Evolutionary conservation across 2,329 filamentous ascomycete genomes (phyloP).

Genomic region (Curvularia sp.): DNA sequence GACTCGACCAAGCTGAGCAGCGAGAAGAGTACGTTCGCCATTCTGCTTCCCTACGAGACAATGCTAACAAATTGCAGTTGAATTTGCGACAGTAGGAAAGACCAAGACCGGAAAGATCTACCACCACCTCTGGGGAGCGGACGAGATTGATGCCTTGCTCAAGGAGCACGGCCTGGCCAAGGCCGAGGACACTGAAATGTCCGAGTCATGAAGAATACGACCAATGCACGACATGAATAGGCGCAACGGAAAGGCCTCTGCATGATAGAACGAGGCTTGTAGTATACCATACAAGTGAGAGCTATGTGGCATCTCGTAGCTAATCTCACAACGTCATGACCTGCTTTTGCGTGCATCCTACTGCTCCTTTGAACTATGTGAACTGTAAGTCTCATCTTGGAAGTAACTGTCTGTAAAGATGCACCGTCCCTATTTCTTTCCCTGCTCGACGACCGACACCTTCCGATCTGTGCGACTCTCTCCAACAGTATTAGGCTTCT

Average conservation of each 20-base stretch:
- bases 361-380: background rate
- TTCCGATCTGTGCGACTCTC: background rate
- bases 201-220: constrained; percentile 42
- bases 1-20: constrained; percentile 98
- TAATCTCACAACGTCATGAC: constrained; percentile 39
- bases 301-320: constrained; percentile 34
- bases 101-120: constrained; percentile 96
- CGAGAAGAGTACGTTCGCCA: constrained; percentile 85
- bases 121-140: constrained; percentile 94
- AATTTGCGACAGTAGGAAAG: constrained; percentile 97
- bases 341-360: constrained; percentile 3
- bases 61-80: constrained; percentile 66
- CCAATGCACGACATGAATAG: constrained; percentile 27
- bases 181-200: constrained; percentile 49
- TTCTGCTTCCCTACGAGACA: constrained; percentile 1
- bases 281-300: constrained; percentile 46
- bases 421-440: constrained; percentile 5
- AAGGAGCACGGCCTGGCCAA: constrained; percentile 97
- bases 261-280: constrained; percentile 42
- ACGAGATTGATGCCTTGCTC: constrained; percentile 92
- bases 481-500: background rate
- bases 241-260: constrained; percentile 34
- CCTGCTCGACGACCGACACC: background rate
- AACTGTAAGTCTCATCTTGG: background rate
- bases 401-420: background rate